Evolutionary conservation across 805 yeast genomes (phyloP), one percentile per base, ranked within the genome.

Genomic region (Teunomyces panamensis): DNA sequence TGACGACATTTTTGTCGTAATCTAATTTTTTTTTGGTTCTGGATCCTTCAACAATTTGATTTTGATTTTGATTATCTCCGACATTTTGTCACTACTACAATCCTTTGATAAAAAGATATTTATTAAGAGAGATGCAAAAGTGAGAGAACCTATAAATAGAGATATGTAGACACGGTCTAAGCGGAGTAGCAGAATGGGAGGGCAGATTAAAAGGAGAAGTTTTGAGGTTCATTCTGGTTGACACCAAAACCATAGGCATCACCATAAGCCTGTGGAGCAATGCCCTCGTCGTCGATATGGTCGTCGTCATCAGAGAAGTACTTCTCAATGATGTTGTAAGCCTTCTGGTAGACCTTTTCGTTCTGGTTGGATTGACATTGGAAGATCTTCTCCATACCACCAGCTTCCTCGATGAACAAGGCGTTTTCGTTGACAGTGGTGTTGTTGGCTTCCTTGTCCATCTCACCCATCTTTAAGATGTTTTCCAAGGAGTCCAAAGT

Each of bases 371-470:
- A 82, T 77, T 94, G 99, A 66, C 96, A 87, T 52, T 88, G 89
- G 69, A 87, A 86, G 59, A 94, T 92, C 75, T 89, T 91, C 68
- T 94, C 98, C 83, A 90, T 86, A 53, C 99, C 99, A 60, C 97
- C 98, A 39, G 97, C 97, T 68, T 92, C 97, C 74, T 94, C 99
- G 63, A 94, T 87, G 72, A 72, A 89, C 53, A 90, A 79, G 26
- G 98, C 96, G 64, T 91, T 86, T 67, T 87, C 89, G 71, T 94
- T 94, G 60, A 83, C 78, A 43, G 77, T 68, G 13, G 84, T 66
- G 48, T 86, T 87, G 50, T 80, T 77, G 47, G 84, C 77, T 62
- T 90, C 96, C 69, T 83, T 88, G 63, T 90, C 97, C 69, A 84
- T 72, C 67, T 94, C 98, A 58, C 99, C 99, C 74, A 90, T 88